Evolutionary conservation across 768 basidiomycete species (phyloP).

Genomic region (Nidula microcarpa): DNA sequence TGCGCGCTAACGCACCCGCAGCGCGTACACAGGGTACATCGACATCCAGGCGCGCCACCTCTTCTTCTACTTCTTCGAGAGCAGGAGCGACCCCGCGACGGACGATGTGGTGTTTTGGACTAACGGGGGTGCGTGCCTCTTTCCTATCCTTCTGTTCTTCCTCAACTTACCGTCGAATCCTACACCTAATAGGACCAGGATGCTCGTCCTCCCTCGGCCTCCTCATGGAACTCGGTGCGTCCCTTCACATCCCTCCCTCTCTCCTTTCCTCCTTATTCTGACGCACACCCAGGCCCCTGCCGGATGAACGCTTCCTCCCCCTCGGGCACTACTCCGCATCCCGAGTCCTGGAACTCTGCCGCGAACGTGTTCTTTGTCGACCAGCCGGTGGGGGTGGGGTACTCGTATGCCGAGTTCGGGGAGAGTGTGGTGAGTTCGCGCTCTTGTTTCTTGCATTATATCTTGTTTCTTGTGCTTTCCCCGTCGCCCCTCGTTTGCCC

Average conservation of each 20-base stretch:
- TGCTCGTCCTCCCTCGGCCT: conserved; percentile 52
- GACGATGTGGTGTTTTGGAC: conserved; percentile 64
- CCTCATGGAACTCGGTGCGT: conserved; percentile 71
- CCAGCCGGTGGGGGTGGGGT: conserved; percentile 60
- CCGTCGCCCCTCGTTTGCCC: too few species aligned
- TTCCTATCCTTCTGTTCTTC: too few species aligned
- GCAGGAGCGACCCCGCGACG: conserved; percentile 52
- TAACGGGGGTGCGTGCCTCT: conserved; percentile 29
- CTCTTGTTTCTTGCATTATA: neutral
- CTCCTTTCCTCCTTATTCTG: neutral
- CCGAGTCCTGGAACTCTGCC: conserved; percentile 65
- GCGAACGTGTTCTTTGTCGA: conserved; percentile 64
- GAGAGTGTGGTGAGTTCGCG: conserved; percentile 47
- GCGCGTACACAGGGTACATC: conserved; percentile 65
- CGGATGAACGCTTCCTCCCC: conserved; percentile 38
- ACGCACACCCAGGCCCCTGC: conserved; percentile 53
- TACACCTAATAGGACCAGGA: conserved; percentile 27
- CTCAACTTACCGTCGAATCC: too few species aligned
- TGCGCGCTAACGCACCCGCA: conserved; percentile 11
- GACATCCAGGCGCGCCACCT: conserved; percentile 60
- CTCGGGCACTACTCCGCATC: conserved; percentile 46
- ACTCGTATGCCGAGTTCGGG: conserved; percentile 62
- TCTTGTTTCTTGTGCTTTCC: neutral
- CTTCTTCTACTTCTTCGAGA: conserved; percentile 81
- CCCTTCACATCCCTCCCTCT: conserved; percentile 12